A percentile compares a stretch with the other conserved stretches of the same genome.
phyloP scores from a whole-genome alignment of 352 stramenopile genomes.

The Phytophthora cactorum region DNA sequence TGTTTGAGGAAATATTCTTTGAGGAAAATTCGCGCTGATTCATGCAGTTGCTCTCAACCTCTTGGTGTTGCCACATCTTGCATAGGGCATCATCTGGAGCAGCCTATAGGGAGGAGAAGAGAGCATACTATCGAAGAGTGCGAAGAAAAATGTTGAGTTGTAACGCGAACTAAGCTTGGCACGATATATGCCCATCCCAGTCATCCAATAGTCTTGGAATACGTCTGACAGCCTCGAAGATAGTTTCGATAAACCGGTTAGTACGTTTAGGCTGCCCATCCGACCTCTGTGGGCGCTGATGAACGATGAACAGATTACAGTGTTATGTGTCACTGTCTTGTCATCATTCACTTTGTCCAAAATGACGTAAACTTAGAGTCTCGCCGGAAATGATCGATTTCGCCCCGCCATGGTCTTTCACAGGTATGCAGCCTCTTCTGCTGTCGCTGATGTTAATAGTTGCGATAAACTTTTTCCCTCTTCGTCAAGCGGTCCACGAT shows the following conservation, averaged over 20 bases:
- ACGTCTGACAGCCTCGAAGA: conserved; percentile 10
- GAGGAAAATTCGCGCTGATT: not conserved
- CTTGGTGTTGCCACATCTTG: not conserved
- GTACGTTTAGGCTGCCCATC: conserved; percentile 11
- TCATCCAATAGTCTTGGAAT: no score
- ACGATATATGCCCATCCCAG: conserved; percentile 11
- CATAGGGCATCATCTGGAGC: conserved; percentile 1
- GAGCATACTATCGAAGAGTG: conserved; percentile 17
- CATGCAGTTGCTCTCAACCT: not conserved
- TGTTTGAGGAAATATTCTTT: not conserved
- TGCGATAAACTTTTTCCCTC: not conserved
- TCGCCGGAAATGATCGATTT: not conserved
- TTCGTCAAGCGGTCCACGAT: not conserved
- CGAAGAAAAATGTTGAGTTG: conserved; percentile 13
- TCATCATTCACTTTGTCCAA: no score
- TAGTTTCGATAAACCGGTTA: conserved; percentile 20
- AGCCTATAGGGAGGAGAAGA: no score
- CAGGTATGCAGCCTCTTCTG: conserved; percentile 3
- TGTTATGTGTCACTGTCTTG: no score
- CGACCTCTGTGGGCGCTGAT: not conserved
- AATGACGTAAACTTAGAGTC: not conserved
- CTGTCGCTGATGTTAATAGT: not conserved
- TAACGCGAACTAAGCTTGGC: conserved; percentile 31
- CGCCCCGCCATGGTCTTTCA: conserved; percentile 6
- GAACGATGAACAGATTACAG: no score